Evolutionary conservation across 768 basidiomycete genomes (phyloP).

Genomic region (Termitomyces sp.): DNA sequence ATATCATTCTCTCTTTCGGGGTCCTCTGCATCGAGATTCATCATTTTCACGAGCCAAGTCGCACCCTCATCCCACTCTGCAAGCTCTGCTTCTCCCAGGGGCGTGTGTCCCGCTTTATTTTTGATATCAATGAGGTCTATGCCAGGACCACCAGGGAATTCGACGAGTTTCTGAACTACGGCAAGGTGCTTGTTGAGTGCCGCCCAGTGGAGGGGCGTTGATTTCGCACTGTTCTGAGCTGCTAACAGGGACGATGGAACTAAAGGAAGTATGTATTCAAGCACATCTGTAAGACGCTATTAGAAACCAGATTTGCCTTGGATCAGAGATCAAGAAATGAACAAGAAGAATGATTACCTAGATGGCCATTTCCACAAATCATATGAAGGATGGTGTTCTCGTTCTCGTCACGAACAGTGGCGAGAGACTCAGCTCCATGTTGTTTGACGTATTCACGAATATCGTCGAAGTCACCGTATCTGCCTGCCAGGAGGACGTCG

Average conservation of each 20-base stretch:
- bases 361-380: conserved; percentile 84
- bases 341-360: conserved; percentile 44
- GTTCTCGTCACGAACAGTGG: conserved; percentile 59
- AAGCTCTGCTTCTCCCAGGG: conserved; percentile 78
- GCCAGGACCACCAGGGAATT: conserved; percentile 52
- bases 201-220: conserved; percentile 91
- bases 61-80: conserved; percentile 82
- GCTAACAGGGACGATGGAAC: conserved; percentile 49
- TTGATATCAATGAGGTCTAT: conserved; percentile 68
- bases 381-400: conserved; percentile 83
- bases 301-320: conserved; percentile 31
- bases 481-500: conserved; percentile 75
- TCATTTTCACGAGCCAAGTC: conserved; percentile 74
- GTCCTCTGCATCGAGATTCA: conserved; percentile 57
- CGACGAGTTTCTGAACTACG: conserved; percentile 53
- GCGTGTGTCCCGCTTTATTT: conserved; percentile 65
- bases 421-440: conserved; percentile 47
- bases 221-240: conserved; percentile 61
- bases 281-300: conserved; percentile 58
- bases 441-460: conserved; percentile 57
- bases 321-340: conserved; percentile 5
- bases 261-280: conserved; percentile 67
- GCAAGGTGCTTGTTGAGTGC: conserved; percentile 75
- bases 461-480: conserved; percentile 86
- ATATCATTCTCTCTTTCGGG: conserved; percentile 27